These are phyloP conservation scores for Cercis canadensis DNA, from an alignment of 306 rosid species.

Conservation along the genomic window DNA sequence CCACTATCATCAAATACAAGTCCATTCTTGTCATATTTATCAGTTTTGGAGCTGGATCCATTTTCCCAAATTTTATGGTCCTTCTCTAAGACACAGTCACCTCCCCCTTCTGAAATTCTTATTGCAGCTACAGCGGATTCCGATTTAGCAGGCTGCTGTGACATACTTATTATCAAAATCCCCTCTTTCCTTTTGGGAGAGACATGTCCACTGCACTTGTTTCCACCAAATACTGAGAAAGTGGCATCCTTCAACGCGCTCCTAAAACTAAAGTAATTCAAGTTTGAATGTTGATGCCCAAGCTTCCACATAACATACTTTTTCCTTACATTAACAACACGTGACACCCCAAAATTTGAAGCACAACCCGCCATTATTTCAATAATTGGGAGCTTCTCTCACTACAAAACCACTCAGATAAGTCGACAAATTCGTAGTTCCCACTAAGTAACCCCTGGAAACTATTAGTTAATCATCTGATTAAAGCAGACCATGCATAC, in stretches of 20 bases:
- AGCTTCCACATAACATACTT: conserved; percentile 52
- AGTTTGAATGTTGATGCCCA: conserved; percentile 40
- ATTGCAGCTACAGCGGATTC: conserved; percentile 47
- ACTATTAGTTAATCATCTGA: conserved; percentile 3
- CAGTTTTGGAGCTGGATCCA: conserved; percentile 36
- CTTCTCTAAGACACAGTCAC: conserved; percentile 40
- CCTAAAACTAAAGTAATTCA: conserved; percentile 50
- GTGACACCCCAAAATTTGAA: conserved; percentile 51
- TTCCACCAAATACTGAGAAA: conserved; percentile 44
- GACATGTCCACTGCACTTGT: conserved; percentile 37
- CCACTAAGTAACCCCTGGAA: conserved; percentile 30
- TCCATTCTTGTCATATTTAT: conserved; percentile 38
- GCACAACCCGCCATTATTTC: conserved; percentile 59
- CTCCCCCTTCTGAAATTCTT: conserved; percentile 44
- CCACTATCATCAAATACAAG: conserved; percentile 44
- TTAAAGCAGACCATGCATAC: conserved; percentile 3
- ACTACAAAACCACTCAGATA: conserved; percentile 34
- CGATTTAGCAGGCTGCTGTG: conserved; percentile 50
- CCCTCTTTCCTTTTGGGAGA: conserved; percentile 41
- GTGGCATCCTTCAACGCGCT: conserved; percentile 47
- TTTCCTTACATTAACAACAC: conserved; percentile 45
- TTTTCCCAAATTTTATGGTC: conserved; percentile 40
- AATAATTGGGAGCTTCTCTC: conserved; percentile 11
- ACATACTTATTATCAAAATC: conserved; percentile 44
- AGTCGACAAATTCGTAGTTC: conserved; percentile 47